A percentile compares a stretch with the other conserved stretches of the same genome.
Evolutionary conservation across 2,329 filamentous ascomycete species (phyloP).

Genomic region (Ophiostoma montium): DNA sequence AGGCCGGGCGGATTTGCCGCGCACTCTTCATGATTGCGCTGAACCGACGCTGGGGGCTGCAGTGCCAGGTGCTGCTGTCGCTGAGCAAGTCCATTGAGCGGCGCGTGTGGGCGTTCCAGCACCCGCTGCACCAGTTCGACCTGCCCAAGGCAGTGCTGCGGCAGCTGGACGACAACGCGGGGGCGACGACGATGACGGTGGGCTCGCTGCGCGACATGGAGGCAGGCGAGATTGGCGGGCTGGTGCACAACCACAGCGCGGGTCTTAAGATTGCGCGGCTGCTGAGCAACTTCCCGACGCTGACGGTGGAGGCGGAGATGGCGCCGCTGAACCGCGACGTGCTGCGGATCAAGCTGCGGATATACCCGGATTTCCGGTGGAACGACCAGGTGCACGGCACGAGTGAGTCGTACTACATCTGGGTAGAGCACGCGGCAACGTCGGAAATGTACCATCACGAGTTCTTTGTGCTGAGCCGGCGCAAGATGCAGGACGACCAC

Average conservation of each 20-base stretch:
- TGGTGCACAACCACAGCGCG: slow-evolving; percentile 84
- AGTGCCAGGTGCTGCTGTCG: slow-evolving; percentile 80
- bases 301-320: slow-evolving; percentile 85
- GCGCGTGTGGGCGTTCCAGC: slow-evolving; percentile 86
- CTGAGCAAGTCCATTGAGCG: slow-evolving; percentile 96
- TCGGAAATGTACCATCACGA: slow-evolving; percentile 97
- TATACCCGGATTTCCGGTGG: slow-evolving; percentile 87
- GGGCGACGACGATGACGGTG: slow-evolving; percentile 49
- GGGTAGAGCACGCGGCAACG: slow-evolving; percentile 97
- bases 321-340: slow-evolving; percentile 92
- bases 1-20: slow-evolving; percentile 84
- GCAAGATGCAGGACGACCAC: slow-evolving; percentile 88
- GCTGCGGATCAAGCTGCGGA: slow-evolving; percentile 70
- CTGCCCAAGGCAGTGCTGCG: slow-evolving; percentile 70
- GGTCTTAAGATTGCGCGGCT: slow-evolving; percentile 70
- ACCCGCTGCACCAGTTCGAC: slow-evolving; percentile 91
- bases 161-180: slow-evolving; percentile 58
- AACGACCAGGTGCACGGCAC: slow-evolving; percentile 87
- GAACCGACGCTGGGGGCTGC: slow-evolving; percentile 88
- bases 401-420: slow-evolving; percentile 95
- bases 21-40: slow-evolving; percentile 95
- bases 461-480: slow-evolving; percentile 82
- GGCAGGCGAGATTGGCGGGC: slow-evolving; percentile 68
- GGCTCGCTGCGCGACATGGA: slow-evolving; percentile 90
- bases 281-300: slow-evolving; percentile 80